phyloP scores from a whole-genome alignment of 2,329 filamentous ascomycete species.

The Pseudofabraea citricarpa region DNA sequence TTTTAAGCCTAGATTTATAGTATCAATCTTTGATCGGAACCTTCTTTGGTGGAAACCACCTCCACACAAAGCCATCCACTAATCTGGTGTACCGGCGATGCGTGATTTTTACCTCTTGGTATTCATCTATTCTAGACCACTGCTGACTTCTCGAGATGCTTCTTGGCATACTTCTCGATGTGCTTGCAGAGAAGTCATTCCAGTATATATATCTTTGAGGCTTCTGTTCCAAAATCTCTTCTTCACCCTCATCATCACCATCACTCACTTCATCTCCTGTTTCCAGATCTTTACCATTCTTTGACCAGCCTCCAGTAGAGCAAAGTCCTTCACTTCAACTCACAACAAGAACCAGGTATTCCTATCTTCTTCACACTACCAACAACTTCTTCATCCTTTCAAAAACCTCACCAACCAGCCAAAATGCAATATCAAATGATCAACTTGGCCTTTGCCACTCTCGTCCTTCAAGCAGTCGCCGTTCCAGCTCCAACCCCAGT shows the following conservation, averaged over 20 bases:
- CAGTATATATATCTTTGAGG: not conserved
- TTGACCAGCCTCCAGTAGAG: not conserved
- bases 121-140: not conserved
- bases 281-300: not conserved
- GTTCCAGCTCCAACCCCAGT: not conserved
- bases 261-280: not conserved
- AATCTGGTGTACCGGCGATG: too few relatives aligned
- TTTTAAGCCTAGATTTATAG: too few relatives aligned
- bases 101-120: too few relatives aligned
- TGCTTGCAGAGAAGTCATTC: not conserved
- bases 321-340: not conserved
- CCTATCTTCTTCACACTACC: not conserved
- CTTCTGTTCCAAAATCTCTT: not conserved
- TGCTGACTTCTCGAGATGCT: too few relatives aligned
- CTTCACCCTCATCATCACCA: not conserved
- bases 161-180: too few relatives aligned
- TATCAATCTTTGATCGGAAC: too few relatives aligned
- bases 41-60: too few relatives aligned
- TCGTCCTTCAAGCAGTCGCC: not conserved
- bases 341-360: constrained; percentile 1
- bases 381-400: not conserved
- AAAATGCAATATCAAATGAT: not conserved
- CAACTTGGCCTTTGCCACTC: not conserved
- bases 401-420: too few relatives aligned
- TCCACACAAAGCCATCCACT: too few relatives aligned